A percentile compares a stretch with the other conserved stretches of the same genome.
These are phyloP conservation scores for Rhynchospora breviuscula DNA, from an alignment of 176 grass and related monocot genomes.

Conservation along the genomic window DNA sequence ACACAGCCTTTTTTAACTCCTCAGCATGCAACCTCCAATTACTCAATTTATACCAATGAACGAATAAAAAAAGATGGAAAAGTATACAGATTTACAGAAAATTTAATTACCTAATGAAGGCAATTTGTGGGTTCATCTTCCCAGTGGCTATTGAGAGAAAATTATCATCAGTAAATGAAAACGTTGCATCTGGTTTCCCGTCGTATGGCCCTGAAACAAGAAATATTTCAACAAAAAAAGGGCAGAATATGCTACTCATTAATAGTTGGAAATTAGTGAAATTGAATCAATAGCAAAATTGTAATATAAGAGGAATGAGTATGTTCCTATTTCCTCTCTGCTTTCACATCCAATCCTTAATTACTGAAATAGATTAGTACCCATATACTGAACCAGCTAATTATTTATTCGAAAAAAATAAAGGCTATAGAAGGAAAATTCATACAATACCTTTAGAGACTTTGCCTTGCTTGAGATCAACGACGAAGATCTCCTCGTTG, in stretches of 20 bases:
- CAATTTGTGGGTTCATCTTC: constrained; percentile 88
- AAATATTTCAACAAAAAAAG: neutral
- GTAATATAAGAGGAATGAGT: neutral
- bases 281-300: neutral
- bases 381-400: too few relatives aligned
- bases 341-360: too few relatives aligned
- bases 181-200: constrained; percentile 70
- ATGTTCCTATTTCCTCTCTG: neutral
- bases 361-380: too few relatives aligned
- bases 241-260: neutral
- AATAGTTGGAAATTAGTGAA: neutral
- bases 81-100: neutral
- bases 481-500: constrained; percentile 85
- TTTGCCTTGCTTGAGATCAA: constrained; percentile 84
- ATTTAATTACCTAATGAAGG: constrained; percentile 49
- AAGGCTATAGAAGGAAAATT: neutral
- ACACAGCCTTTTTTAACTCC: neutral
- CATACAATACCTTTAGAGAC: constrained; percentile 57
- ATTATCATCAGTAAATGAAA: constrained; percentile 85
- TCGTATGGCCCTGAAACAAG: constrained; percentile 46
- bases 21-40: neutral
- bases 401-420: too few relatives aligned
- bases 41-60: neutral
- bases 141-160: constrained; percentile 63
- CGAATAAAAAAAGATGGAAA: neutral